Percentiles rank a stretch among this genome's conserved stretches.
These are phyloP conservation scores for Leishmania lainsoni DNA, from an alignment of 208 protist species.

Conservation along the genomic window DNA sequence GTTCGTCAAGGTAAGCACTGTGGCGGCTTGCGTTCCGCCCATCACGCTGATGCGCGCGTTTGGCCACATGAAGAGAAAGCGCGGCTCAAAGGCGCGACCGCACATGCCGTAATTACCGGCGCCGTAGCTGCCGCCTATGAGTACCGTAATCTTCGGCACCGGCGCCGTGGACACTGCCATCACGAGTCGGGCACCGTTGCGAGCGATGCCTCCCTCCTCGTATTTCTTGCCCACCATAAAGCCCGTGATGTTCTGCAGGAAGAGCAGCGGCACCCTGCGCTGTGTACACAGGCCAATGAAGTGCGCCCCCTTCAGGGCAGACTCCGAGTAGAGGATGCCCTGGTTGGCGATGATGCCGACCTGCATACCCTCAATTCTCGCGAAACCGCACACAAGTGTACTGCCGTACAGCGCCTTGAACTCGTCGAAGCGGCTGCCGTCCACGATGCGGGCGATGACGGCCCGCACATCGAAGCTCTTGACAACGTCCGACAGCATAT, in stretches of 20 bases:
- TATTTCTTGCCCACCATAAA: conserved; percentile 93
- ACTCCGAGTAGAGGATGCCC: conserved; percentile 95
- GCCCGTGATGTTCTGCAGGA: conserved; percentile 98
- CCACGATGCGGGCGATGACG: conserved; percentile 93
- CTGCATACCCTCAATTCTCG: conserved; percentile 88
- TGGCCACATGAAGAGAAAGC: conserved; percentile 97
- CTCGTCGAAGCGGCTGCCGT: conserved; percentile 94
- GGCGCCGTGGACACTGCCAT: conserved; percentile 92
- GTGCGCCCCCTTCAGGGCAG: conserved; percentile 92
- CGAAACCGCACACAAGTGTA: conserved; percentile 95
- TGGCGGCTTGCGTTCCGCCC: conserved; percentile 96
- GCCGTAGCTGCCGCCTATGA: conserved; percentile 96
- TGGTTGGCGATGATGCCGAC: conserved; percentile 98
- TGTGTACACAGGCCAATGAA: conserved; percentile 97
- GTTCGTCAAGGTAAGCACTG: conserved; percentile 87
- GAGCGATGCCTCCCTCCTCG: conserved; percentile 96
- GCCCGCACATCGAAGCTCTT: conserved; percentile 91
- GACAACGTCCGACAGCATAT: conserved; percentile 72
- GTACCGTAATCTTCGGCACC: conserved; percentile 96
- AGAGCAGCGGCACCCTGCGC: conserved; percentile 94
- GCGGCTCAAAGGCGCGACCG: conserved; percentile 86
- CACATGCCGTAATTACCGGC: conserved; percentile 99
- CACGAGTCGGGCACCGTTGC: conserved; percentile 96
- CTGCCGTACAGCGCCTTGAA: conserved; percentile 94
- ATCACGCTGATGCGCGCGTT: conserved; percentile 97